phyloP scores from a whole-genome alignment of 2,329 filamentous ascomycete genomes.

The Torrubiella hemipterigena region DNA sequence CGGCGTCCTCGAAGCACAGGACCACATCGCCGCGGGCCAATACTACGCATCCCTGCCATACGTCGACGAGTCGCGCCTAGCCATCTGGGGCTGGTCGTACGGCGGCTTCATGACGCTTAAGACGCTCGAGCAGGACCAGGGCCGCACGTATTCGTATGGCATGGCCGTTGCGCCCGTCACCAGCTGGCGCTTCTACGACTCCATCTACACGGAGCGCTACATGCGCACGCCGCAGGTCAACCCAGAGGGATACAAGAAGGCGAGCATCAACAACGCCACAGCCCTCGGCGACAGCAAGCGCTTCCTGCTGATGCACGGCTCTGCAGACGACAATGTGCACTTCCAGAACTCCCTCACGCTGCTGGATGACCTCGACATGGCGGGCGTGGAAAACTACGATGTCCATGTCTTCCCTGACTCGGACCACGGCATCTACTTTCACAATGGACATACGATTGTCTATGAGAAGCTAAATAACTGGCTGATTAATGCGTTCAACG shows the following conservation, averaged over 20 bases:
- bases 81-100: conserved; percentile 98
- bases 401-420: conserved; percentile 94
- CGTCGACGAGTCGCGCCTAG: conserved; percentile 69
- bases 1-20: conserved; percentile 71
- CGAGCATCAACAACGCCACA: conserved; percentile 61
- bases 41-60: conserved; percentile 73
- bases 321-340: conserved; percentile 96
- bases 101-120: conserved; percentile 94
- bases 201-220: conserved; percentile 89
- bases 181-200: conserved; percentile 93
- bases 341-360: conserved; percentile 86
- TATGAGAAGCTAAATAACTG: conserved; percentile 84
- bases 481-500: conserved; percentile 96
- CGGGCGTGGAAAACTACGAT: conserved; percentile 82
- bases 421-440: conserved; percentile 90
- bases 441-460: conserved; percentile 82
- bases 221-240: conserved; percentile 93
- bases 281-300: conserved; percentile 67
- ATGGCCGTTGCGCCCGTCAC: conserved; percentile 99
- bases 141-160: conserved; percentile 84
- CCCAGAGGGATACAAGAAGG: conserved; percentile 59
- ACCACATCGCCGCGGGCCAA: conserved; percentile 85
- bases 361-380: conserved; percentile 75
- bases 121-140: conserved; percentile 82
- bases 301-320: conserved; percentile 91